Percentiles rank a stretch among this genome's conserved stretches.
These are phyloP conservation scores for Gymnopilus dilepis DNA, from an alignment of 768 basidiomycete genomes.

Conservation along the genomic window DNA sequence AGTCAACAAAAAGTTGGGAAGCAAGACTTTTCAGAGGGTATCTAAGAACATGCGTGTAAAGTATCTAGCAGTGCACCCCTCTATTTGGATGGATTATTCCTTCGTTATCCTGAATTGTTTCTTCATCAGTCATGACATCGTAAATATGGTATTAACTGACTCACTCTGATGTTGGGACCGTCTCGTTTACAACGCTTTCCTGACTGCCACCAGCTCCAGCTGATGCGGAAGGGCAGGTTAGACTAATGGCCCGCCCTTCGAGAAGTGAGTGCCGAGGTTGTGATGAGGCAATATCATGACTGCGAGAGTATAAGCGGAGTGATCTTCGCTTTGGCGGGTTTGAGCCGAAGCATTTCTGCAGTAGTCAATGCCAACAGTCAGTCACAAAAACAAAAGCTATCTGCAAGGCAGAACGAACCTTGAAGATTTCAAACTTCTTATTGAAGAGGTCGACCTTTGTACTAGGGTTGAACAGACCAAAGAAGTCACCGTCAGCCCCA, in stretches of 20 bases:
- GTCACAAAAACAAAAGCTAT: constrained; percentile 9
- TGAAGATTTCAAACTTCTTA: constrained; percentile 43
- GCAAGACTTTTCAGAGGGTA: too few relatives aligned
- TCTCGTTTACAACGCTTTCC: constrained; percentile 16
- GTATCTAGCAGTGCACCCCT: too few relatives aligned
- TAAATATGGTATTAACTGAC: too few relatives aligned
- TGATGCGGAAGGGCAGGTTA: constrained; percentile 12
- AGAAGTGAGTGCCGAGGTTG: neutral
- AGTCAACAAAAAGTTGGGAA: too few relatives aligned
- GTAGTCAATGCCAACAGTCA: neutral
- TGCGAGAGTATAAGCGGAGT: too few relatives aligned
- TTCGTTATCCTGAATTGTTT: too few relatives aligned
- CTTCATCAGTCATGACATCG: too few relatives aligned
- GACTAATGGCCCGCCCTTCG: constrained; percentile 7
- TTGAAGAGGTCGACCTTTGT: constrained; percentile 39
- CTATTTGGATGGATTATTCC: too few relatives aligned
- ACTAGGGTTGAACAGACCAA: constrained; percentile 41
- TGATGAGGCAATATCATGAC: too few relatives aligned
- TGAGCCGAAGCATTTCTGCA: constrained; percentile 19
- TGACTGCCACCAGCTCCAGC: neutral
- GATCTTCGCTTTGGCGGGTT: constrained; percentile 11
- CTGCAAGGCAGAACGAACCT: constrained; percentile 29
- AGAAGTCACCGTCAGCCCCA: constrained; percentile 45
- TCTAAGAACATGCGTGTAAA: too few relatives aligned
- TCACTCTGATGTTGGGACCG: constrained; percentile 17